Evolutionary conservation across 768 basidiomycete species (phyloP), one percentile per base, ranked within the genome.

Genomic region (Leccinum subtestaceum): DNA sequence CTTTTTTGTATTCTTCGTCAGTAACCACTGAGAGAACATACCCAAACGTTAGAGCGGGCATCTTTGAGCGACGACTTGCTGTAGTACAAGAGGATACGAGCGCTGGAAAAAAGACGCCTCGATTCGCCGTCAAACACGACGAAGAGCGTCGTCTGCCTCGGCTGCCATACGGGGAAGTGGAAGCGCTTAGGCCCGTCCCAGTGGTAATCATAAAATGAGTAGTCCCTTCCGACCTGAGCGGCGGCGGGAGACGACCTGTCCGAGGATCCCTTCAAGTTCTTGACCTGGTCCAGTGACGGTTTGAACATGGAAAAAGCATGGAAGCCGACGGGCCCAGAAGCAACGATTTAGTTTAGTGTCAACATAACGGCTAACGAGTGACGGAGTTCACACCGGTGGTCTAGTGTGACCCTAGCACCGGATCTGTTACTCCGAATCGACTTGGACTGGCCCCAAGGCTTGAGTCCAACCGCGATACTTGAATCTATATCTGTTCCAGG

Each of bases 181-280:
- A 25, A 13, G 8, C 67, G 63, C 45, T 53, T 69, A 7, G 67
- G 67, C 23, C 65, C 67, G 17, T 69, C 60, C 67, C 65, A 68
- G 43, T 69, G 53, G 25, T 61, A 58, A 11, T 68, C 67, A 2
- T 67, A 62, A 3, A 69, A 36, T 8, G 64, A 67, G 49, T 50
- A 55, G 36, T 57, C 54, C 11, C 11, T 1, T 43, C 5, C 40
- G 40, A 43, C 40, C 40, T 43, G 17, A 19, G n/a, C 15, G 15
- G 43, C 19, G 17, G 43, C 2, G 19, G 43, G 19, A 45, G 43
- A 45, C 43, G 19, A 45, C 19, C 5, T 1, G n/a, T 19, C 43
- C 43, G 19, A 45, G 43, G 5, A 19, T 19, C 43, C 43, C 43
- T 12, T 19, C 43, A 45, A 45, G 43, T 45, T 45, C 19, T 19